A percentile compares a stretch with the other conserved stretches of the same genome.
Evolutionary conservation across 768 basidiomycete genomes (phyloP).

Genomic region (Suillus paluster): DNA sequence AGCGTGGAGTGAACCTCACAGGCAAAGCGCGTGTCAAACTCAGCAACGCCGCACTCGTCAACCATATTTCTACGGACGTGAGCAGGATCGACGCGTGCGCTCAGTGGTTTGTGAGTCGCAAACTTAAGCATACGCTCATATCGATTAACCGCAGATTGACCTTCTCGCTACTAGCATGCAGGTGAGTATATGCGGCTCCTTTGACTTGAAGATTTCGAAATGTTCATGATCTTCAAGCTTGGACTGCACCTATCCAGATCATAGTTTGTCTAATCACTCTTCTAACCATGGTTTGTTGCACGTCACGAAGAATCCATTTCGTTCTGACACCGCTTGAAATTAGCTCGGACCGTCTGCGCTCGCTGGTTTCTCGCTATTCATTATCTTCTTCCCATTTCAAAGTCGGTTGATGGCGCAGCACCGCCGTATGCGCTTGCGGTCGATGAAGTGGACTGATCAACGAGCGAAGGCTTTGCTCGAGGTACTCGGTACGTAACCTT

Average conservation of each 20-base stretch:
- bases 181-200: conserved; percentile 25
- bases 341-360: conserved; percentile 73
- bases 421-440: conserved; percentile 53
- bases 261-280: conserved; percentile 62
- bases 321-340: not conserved
- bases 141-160: not conserved
- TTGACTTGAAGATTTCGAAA: not conserved
- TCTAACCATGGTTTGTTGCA: conserved; percentile 51
- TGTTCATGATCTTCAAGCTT: conserved; percentile 40
- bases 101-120: conserved; percentile 69
- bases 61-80: conserved; percentile 70
- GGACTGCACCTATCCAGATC: conserved; percentile 74
- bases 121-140: not conserved
- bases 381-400: conserved; percentile 65
- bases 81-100: conserved; percentile 62
- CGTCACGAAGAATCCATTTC: not conserved
- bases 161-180: conserved; percentile 40
- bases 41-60: conserved; percentile 63
- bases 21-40: conserved; percentile 68
- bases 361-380: conserved; percentile 70
- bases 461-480: conserved; percentile 67
- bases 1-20: conserved; percentile 66
- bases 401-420: conserved; percentile 64
- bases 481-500: conserved; percentile 51
- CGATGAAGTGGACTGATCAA: conserved; percentile 66